These are phyloP conservation scores for Eucalyptus erythrocorys DNA, from an alignment of 345 rosid species.

Conservation along the genomic window DNA sequence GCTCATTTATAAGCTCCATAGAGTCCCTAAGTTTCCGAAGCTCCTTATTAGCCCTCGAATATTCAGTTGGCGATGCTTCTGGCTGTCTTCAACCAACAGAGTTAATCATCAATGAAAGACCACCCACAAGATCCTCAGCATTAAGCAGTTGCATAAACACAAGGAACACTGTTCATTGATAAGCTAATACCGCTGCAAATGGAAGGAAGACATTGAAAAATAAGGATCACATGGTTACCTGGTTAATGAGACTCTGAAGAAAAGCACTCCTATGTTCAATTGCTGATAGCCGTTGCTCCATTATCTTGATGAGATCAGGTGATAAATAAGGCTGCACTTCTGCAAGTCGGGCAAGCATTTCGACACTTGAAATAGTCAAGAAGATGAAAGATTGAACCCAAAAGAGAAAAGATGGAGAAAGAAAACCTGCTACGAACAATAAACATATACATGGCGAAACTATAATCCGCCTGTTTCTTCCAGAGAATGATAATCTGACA, in stretches of 20 bases:
- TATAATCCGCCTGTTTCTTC: background rate
- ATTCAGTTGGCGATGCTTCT: slow-evolving; percentile 70
- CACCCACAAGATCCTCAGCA: background rate
- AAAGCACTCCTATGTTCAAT: slow-evolving; percentile 48
- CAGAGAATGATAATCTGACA: background rate
- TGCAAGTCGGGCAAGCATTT: background rate
- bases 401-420: background rate
- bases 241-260: slow-evolving; percentile 57
- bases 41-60: slow-evolving; percentile 77
- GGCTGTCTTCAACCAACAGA: slow-evolving; percentile 73
- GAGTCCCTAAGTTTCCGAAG: slow-evolving; percentile 69
- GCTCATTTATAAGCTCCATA: slow-evolving; percentile 51
- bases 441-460: background rate
- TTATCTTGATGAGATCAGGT: slow-evolving; percentile 57
- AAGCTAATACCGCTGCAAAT: background rate
- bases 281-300: slow-evolving; percentile 63
- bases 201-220: background rate
- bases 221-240: slow-evolving; percentile 18
- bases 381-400: background rate
- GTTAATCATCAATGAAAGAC: background rate
- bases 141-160: background rate
- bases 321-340: slow-evolving; percentile 53
- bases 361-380: background rate
- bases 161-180: background rate
- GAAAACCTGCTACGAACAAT: background rate